These are phyloP conservation scores for Phaeolepiota aurea DNA, from an alignment of 768 basidiomycete species.

Conservation along the genomic window DNA sequence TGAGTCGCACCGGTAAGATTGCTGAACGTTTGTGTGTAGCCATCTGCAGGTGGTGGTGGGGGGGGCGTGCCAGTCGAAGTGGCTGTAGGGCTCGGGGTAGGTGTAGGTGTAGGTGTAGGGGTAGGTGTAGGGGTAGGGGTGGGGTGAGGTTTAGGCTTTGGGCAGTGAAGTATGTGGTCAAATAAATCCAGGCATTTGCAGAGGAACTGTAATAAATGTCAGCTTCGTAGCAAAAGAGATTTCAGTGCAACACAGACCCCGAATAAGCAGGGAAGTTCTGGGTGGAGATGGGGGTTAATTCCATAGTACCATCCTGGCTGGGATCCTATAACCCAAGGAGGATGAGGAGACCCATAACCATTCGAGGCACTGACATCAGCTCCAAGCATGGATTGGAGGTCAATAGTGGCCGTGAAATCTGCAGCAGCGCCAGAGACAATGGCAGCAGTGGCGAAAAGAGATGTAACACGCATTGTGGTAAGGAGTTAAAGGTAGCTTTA, in stretches of 20 bases:
- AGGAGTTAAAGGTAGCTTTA: too few relatives aligned
- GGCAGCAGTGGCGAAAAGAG: conserved; percentile 15
- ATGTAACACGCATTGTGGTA: conserved; percentile 21
- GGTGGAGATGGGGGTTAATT: conserved; percentile 16
- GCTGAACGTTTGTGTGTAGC: conserved; percentile 29
- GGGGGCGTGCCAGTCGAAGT: conserved; percentile 4
- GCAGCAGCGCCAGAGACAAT: conserved; percentile 13
- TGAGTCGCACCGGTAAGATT: conserved; percentile 35
- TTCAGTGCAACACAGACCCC: conserved; percentile 15
- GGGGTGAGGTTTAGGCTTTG: conserved; percentile 13
- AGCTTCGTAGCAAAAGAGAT: not conserved
- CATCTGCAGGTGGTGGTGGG: conserved; percentile 14
- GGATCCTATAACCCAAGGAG: conserved; percentile 23
- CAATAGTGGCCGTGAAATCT: conserved; percentile 9
- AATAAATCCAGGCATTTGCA: conserved; percentile 28
- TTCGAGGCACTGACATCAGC: conserved; percentile 21
- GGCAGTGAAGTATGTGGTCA: conserved; percentile 31
- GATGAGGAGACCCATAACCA: conserved; percentile 27
- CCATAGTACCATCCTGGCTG: conserved; percentile 39
- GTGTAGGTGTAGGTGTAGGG: conserved; percentile 4
- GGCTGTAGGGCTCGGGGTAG: conserved; percentile 8
- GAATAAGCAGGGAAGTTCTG: conserved; percentile 19
- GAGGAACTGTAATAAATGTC: conserved; percentile 18
- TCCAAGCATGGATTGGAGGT: conserved; percentile 11
- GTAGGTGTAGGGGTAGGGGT: conserved; percentile 9